Conservation (phyloP, 495 filamentous ascomycete species). For the Penicillium taxi region DNA sequence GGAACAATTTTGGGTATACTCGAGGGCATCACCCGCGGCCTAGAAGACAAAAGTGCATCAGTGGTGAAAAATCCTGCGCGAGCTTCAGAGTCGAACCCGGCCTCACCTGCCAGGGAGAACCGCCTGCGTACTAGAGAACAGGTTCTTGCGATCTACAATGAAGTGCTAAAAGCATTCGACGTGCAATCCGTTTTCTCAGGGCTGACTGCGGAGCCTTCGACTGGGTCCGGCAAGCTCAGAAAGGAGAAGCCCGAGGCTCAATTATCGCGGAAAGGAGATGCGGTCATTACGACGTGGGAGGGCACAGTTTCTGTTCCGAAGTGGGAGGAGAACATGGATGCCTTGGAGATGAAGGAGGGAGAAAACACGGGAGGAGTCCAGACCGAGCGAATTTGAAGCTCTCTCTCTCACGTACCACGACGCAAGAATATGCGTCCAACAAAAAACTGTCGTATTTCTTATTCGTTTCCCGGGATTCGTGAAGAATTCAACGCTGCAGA, state of each 20-base stretch:
- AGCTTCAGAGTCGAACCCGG: constrained; percentile 1
- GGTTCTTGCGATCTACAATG: constrained; percentile 34
- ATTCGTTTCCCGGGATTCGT: too few relatives aligned
- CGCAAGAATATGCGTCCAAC: too few relatives aligned
- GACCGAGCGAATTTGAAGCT: constrained; percentile 12
- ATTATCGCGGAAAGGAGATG: constrained; percentile 26
- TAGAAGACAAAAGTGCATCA: constrained; percentile 23
- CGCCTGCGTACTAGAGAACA: constrained; percentile 23
- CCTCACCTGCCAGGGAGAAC: constrained; percentile 10
- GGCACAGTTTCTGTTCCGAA: constrained; percentile 35
- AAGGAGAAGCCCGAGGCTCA: constrained; percentile 18
- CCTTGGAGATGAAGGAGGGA: constrained; percentile 30
- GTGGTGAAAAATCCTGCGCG: constrained; percentile 26
- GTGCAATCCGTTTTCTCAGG: constrained; percentile 57
- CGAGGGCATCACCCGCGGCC: constrained; percentile 50
- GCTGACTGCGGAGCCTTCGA: constrained; percentile 14
- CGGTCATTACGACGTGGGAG: constrained; percentile 42
- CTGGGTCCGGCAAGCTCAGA: constrained; percentile 7
- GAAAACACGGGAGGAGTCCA: constrained; percentile 1
- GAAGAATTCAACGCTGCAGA: too few relatives aligned
- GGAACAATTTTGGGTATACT: constrained; percentile 65
- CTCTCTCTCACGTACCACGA: background rate
- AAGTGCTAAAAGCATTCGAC: constrained; percentile 53
- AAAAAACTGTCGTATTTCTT: too few relatives aligned
- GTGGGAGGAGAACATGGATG: constrained; percentile 42